These are phyloP conservation scores for Globisporangium echinulatum DNA, from an alignment of 352 stramenopile genomes.

Conservation along the genomic window DNA sequence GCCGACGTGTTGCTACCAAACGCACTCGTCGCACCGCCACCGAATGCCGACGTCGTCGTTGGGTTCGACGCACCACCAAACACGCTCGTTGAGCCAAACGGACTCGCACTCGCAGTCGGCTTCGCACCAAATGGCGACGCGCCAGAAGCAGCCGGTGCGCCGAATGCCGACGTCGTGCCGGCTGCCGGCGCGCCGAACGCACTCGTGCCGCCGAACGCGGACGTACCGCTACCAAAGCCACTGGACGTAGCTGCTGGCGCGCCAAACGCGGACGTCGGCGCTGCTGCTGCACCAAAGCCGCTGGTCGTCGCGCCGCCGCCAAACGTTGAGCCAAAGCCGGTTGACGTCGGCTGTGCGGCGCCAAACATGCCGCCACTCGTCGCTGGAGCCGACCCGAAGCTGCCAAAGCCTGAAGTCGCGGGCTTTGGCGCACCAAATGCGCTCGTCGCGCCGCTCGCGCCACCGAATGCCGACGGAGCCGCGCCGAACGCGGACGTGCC, in stretches of 20 bases:
- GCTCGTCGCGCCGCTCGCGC: constrained; percentile 17
- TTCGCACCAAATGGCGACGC: not conserved
- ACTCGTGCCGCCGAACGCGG: constrained; percentile 26
- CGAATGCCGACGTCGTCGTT: no score
- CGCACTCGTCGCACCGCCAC: no score
- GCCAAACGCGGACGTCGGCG: constrained; percentile 16
- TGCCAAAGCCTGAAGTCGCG: constrained; percentile 30
- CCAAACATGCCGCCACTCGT: constrained; percentile 22
- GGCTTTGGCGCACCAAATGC: constrained; percentile 29
- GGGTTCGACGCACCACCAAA: constrained; percentile 3
- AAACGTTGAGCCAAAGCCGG: constrained; percentile 32
- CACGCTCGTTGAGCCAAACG: constrained; percentile 2
- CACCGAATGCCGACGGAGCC: constrained; percentile 37
- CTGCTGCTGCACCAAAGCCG: constrained; percentile 17
- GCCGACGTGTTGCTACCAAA: constrained; percentile 17
- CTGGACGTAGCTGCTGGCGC: constrained; percentile 4
- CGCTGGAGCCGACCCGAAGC: constrained; percentile 30
- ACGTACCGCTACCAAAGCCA: constrained; percentile 15
- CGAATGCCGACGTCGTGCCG: constrained; percentile 4
- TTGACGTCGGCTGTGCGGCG: constrained; percentile 17
- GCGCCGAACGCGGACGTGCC: constrained; percentile 21
- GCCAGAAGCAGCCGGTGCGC: not conserved
- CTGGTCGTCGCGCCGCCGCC: constrained; percentile 16
- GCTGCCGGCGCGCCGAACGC: constrained; percentile 15
- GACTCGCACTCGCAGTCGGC: not conserved